A percentile compares a stretch with the other conserved stretches of the same genome.
These are phyloP conservation scores for Colletotrichum sp. DNA, from an alignment of 2,329 filamentous ascomycete species.

Conservation along the genomic window DNA sequence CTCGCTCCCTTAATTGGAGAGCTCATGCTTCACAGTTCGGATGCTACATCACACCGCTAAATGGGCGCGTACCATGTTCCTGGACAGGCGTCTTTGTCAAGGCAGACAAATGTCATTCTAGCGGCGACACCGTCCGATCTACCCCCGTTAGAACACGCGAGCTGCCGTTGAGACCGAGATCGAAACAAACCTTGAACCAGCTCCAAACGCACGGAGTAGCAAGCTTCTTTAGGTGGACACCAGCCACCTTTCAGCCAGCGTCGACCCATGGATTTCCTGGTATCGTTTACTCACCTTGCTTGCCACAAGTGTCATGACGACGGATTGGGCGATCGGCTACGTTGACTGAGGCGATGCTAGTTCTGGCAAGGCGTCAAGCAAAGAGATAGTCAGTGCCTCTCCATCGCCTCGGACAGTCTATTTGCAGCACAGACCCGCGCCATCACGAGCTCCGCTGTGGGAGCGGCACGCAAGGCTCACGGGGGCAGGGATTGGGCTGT, in stretches of 20 bases:
- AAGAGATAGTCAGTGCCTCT: background rate
- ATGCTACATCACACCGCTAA: constrained; percentile 9
- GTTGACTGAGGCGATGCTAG: background rate
- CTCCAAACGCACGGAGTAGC: constrained; percentile 11
- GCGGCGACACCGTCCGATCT: constrained; percentile 14
- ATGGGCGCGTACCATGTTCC: constrained; percentile 1
- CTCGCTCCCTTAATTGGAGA: background rate
- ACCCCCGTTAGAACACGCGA: constrained; percentile 6
- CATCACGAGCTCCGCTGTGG: constrained; percentile 1
- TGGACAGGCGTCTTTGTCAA: background rate
- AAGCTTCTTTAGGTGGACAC: background rate
- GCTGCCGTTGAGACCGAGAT: constrained; percentile 12
- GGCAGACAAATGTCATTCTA: background rate
- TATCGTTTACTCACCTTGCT: background rate
- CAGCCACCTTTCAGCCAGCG: background rate
- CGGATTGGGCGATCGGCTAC: background rate
- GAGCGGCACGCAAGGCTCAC: background rate
- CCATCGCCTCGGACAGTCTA: background rate
- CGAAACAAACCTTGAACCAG: constrained; percentile 17
- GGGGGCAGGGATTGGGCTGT: background rate
- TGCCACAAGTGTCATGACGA: background rate
- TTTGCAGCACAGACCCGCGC: background rate
- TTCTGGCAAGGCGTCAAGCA: background rate
- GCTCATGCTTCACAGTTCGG: background rate
- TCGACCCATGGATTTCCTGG: background rate